Conservation (phyloP, 305 asterid species). For the Caryopteris hybrid region DNA sequence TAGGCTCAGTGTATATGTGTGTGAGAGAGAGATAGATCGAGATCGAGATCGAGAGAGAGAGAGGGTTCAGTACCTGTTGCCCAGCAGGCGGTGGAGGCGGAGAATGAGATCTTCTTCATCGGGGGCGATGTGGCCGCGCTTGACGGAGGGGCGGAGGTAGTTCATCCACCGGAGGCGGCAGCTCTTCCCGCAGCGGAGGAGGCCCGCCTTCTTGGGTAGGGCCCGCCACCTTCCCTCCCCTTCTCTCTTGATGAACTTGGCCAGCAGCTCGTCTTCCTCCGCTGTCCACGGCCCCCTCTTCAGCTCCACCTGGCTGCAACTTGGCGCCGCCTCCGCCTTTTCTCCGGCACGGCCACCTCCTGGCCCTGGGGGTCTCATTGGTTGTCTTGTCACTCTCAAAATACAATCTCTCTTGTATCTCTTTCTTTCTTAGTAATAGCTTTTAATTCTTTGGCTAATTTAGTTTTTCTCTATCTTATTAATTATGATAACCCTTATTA, state of each 20-base stretch:
- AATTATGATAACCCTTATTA: neutral
- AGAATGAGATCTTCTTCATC: constrained; percentile 79
- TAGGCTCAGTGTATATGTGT: neutral
- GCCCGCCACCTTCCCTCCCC: constrained; percentile 64
- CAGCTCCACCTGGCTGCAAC: constrained; percentile 32
- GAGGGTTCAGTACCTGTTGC: constrained; percentile 45
- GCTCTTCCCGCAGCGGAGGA: constrained; percentile 91
- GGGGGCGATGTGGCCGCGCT: constrained; percentile 67
- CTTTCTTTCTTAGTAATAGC: constrained; percentile 7
- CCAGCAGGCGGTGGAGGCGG: constrained; percentile 80
- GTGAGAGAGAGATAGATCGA: neutral
- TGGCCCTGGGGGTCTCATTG: constrained; percentile 21
- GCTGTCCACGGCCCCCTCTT: constrained; percentile 86
- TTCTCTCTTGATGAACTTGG: constrained; percentile 22
- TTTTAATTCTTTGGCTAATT: constrained; percentile 18
- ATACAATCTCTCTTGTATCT: too few species aligned
- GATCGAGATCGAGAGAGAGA: too few species aligned
- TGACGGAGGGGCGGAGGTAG: constrained; percentile 80
- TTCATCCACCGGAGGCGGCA: constrained; percentile 94
- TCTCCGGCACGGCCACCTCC: neutral
- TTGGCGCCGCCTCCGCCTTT: neutral
- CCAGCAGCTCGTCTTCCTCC: constrained; percentile 58
- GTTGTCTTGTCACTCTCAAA: neutral
- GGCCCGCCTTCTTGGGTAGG: constrained; percentile 88
- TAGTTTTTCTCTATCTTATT: neutral